Percentiles rank a stretch among this genome's conserved stretches.
phyloP scores from a whole-genome alignment of 1,139 yeast species.

The Pichia sorboxylosa region DNA sequence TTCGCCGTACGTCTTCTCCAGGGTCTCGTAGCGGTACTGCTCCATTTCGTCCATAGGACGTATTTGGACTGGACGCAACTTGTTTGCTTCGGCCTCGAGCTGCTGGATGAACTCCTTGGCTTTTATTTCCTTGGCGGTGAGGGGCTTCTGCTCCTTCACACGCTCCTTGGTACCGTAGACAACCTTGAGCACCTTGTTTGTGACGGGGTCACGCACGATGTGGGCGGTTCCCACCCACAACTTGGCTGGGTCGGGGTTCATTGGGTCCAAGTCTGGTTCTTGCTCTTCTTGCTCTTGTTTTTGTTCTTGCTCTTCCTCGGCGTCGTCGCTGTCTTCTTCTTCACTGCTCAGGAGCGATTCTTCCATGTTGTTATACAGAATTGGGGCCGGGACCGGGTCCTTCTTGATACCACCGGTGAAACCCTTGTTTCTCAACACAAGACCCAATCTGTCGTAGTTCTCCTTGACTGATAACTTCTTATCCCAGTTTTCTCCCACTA shows the following conservation, averaged over 20 bases:
- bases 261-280: conserved; percentile 28
- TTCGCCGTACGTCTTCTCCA: conserved; percentile 75
- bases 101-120: conserved; percentile 32
- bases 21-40: conserved; percentile 51
- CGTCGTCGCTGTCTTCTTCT: conserved; percentile 22
- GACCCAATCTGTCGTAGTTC: conserved; percentile 69
- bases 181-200: conserved; percentile 22
- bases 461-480: conserved; percentile 67
- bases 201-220: conserved; percentile 59
- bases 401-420: conserved; percentile 61
- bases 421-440: conserved; percentile 51
- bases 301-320: conserved; percentile 23
- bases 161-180: conserved; percentile 17
- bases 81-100: conserved; percentile 56
- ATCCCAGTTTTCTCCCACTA: conserved; percentile 89
- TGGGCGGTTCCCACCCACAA: conserved; percentile 78
- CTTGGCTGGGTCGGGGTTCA: conserved; percentile 45
- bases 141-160: conserved; percentile 21
- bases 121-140: conserved; percentile 30
- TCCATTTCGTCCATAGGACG: conserved; percentile 64
- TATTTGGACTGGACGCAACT: conserved; percentile 32
- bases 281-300: conserved; percentile 22
- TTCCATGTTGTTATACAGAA: conserved; percentile 20
- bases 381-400: conserved; percentile 25
- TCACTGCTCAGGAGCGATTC: conserved; percentile 13